Evolutionary conservation across 352 stramenopile species (phyloP), one percentile per base, ranked within the genome.

Genomic region (Aphanomyces invadans): DNA sequence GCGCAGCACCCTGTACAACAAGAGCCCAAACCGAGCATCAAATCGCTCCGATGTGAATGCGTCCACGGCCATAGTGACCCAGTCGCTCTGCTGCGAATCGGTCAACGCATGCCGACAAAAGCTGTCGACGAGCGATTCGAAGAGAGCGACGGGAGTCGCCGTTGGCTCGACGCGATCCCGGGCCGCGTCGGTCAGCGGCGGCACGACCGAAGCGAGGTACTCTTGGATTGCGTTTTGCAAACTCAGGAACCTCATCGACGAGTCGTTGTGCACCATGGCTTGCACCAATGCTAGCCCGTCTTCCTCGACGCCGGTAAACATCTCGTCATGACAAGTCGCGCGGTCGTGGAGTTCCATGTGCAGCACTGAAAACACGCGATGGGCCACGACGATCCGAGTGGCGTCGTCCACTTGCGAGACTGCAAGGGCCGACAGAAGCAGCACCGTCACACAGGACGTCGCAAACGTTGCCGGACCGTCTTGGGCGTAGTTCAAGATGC

Each of bases 1-100:
- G 9, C 66, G 62, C 10, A 92, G 60, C 5, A 80, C 66, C 7
- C 73, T 74, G 53, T 89, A 88, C 12, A 71, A 70, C 9, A 79
- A 45, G 15, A 92, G 67, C 0, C 79, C 73, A 51, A 89, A 90
- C n/a, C 76, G 71, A 4, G 60, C 60, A 23, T 59, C 11, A n/a
- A 55, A 44, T 17, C 39, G n/a, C 25, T 23, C 0, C 19, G 25
- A 31, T 19, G 46, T 11, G 10, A 67, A 59, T 1, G 36, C 19
- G 2, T n/a, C 36, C 5, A 59, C 17, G 49, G 38, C 32, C 32
- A 21, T 46, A 10, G 11, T 1, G 23, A 44, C 46, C 60, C 60
- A 67, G 10, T 26, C 29, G 42, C 10, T n/a, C 3, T 12, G 28
- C n/a, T 57, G 38, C 11, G 10, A 9, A 17, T 57, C 33, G 1